phyloP scores from a whole-genome alignment of 2,329 filamentous ascomycete species.

The Periconia sp. region DNA sequence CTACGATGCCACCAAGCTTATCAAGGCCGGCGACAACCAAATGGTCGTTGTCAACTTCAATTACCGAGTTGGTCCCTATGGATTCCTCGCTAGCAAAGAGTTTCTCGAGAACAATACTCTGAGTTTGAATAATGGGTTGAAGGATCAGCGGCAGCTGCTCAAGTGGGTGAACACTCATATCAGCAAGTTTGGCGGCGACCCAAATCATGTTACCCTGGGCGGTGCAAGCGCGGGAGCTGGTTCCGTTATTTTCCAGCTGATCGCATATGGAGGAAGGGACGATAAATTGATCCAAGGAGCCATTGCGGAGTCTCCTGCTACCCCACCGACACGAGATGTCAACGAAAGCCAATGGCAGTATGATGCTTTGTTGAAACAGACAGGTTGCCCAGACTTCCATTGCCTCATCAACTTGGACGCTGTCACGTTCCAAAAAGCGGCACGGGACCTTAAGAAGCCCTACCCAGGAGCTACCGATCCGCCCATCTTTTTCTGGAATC shows the following conservation, averaged over 20 bases:
- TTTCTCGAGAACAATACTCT: conserved; percentile 26
- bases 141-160: conserved; percentile 40
- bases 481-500: conserved; percentile 47
- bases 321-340: conserved; percentile 43
- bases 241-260: conserved; percentile 41
- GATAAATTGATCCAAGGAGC: conserved; percentile 41
- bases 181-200: conserved; percentile 42
- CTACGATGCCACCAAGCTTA: conserved; percentile 36
- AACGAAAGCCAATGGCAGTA: conserved; percentile 47
- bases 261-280: conserved; percentile 39
- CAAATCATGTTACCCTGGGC: conserved; percentile 41
- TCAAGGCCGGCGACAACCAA: conserved; percentile 30
- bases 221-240: conserved; percentile 45
- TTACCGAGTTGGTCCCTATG: conserved; percentile 45
- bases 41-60: conserved; percentile 46
- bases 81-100: conserved; percentile 40
- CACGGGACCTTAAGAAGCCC: conserved; percentile 34
- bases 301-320: conserved; percentile 37
- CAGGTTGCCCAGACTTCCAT: conserved; percentile 40
- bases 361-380: conserved; percentile 36
- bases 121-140: conserved; percentile 42
- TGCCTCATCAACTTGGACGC: conserved; percentile 44
- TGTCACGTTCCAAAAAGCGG: conserved; percentile 41
- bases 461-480: conserved; percentile 39
- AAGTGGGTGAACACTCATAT: conserved; percentile 43